Conservation (phyloP, 345 rosid species). For the Physaria fendleri region DNA sequence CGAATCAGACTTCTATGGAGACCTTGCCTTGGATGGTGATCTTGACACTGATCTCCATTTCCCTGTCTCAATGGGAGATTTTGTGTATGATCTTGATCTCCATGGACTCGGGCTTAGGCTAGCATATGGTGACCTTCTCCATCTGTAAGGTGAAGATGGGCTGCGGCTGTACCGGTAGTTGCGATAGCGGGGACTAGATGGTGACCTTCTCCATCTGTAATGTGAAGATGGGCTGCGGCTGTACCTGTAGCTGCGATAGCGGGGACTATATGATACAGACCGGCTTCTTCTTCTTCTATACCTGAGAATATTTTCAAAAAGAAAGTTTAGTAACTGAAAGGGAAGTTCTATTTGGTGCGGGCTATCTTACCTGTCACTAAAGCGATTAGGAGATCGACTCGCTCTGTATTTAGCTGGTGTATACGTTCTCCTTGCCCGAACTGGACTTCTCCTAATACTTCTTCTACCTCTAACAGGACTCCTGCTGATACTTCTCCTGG, state of each 20-base stretch:
- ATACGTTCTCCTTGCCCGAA: conserved; percentile 53
- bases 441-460: conserved; percentile 59
- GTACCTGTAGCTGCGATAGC: conserved; percentile 42
- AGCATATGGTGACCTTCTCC: conserved; percentile 46
- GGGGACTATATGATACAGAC: conserved; percentile 58
- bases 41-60: conserved; percentile 44
- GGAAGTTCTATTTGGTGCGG: background rate
- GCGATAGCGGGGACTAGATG: conserved; percentile 51
- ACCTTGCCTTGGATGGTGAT: conserved; percentile 43
- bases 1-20: conserved; percentile 49
- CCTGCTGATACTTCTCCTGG: conserved; percentile 51
- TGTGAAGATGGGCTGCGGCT: conserved; percentile 58
- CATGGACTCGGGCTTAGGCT: conserved; percentile 59
- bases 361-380: conserved; percentile 58
- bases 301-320: conserved; percentile 41
- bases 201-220: conserved; percentile 42
- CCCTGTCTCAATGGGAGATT: conserved; percentile 45
- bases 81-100: conserved; percentile 50
- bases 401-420: conserved; percentile 82
- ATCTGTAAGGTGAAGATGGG: conserved; percentile 41
- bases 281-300: conserved; percentile 75
- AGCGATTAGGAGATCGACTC: conserved; percentile 75
- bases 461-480: conserved; percentile 54
- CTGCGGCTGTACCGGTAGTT: conserved; percentile 51
- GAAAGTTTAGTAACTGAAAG: background rate